Conservation (phyloP, 192 early-diverging fungal genomes). For the Dissophora globulifera region DNA sequence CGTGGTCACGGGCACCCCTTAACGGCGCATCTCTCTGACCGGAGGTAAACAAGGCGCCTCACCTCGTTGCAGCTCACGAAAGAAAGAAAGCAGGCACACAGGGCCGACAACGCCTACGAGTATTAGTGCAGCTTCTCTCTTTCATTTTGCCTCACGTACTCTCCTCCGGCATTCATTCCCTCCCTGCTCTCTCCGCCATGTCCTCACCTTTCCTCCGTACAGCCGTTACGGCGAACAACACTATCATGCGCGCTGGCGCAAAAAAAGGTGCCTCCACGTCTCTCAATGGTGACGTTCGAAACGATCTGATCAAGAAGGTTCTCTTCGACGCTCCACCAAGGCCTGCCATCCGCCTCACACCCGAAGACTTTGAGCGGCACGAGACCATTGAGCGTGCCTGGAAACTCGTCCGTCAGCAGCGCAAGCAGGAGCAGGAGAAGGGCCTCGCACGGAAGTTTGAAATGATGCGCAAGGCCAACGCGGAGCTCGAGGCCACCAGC, state of each 20-base stretch:
- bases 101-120: background rate
- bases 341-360: conserved; percentile 57
- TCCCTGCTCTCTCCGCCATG: conserved; percentile 14
- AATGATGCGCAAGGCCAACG: conserved; percentile 72
- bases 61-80: too few relatives aligned
- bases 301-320: conserved; percentile 78
- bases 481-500: conserved; percentile 69
- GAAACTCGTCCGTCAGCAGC: conserved; percentile 63
- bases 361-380: conserved; percentile 70
- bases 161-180: background rate
- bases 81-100: background rate
- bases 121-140: background rate
- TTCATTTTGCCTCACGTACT: conserved; percentile 1
- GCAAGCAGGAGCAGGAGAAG: conserved; percentile 55
- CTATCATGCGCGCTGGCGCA: conserved; percentile 35
- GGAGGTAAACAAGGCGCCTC: too few relatives aligned
- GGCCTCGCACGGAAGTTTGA: conserved; percentile 68
- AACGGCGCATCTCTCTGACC: too few relatives aligned
- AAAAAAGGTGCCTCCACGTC: conserved; percentile 40
- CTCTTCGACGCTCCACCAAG: conserved; percentile 67
- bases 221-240: conserved; percentile 20
- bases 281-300: conserved; percentile 63
- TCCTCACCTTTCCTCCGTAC: conserved; percentile 44
- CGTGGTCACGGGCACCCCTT: conserved; percentile 6
- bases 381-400: conserved; percentile 79